A percentile compares a stretch with the other conserved stretches of the same genome.
Evolutionary conservation across 192 early-diverging fungal species (phyloP).

Genomic region (Umbelopsis sp.): DNA sequence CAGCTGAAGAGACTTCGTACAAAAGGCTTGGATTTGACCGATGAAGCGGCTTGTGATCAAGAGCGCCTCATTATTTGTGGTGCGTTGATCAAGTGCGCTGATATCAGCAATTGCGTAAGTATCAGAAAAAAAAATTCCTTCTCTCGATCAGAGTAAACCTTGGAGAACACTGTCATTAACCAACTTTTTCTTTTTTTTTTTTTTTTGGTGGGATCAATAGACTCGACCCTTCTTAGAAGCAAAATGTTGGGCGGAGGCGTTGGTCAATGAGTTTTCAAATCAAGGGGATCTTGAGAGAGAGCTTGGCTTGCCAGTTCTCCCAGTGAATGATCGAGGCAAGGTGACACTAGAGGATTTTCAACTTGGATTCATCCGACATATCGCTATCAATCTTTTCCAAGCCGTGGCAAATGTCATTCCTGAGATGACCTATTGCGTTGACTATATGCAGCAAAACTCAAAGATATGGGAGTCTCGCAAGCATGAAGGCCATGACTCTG

Average conservation of each 20-base stretch:
- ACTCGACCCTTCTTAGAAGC: constrained; percentile 73
- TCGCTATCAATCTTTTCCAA: constrained; percentile 54
- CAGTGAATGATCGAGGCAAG: constrained; percentile 53
- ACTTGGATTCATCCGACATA: constrained; percentile 46
- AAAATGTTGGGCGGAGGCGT: constrained; percentile 67
- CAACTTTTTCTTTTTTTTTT: too few species aligned
- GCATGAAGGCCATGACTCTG: background rate
- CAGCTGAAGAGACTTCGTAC: constrained; percentile 56
- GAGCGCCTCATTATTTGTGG: constrained; percentile 68
- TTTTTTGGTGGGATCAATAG: too few species aligned
- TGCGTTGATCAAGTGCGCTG: constrained; percentile 81
- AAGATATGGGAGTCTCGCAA: constrained; percentile 33
- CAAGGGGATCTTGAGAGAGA: constrained; percentile 77
- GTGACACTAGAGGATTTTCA: constrained; percentile 48
- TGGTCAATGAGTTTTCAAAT: constrained; percentile 70
- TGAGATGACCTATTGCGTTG: constrained; percentile 35
- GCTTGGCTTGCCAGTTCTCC: constrained; percentile 58
- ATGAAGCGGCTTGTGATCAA: constrained; percentile 47
- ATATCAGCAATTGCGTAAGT: constrained; percentile 76
- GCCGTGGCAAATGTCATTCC: constrained; percentile 45
- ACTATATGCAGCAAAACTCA: constrained; percentile 39
- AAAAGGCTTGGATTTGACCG: constrained; percentile 32
- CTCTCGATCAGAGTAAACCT: too few species aligned
- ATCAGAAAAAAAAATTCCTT: too few species aligned
- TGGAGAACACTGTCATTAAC: too few species aligned